phyloP scores from a whole-genome alignment of 2,329 filamentous ascomycete species.

The Xylariaceae sp. region DNA sequence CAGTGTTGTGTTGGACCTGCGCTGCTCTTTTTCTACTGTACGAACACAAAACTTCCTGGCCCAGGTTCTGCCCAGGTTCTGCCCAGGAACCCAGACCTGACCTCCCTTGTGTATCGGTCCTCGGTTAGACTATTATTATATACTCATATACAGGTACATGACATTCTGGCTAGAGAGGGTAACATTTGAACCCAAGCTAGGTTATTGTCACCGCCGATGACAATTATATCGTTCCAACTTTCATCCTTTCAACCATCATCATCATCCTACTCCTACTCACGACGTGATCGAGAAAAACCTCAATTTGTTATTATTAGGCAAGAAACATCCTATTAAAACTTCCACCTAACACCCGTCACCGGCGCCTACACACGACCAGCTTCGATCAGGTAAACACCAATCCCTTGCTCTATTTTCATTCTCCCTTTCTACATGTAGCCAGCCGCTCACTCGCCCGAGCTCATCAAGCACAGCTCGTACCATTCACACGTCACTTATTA shows the following conservation, averaged over 20 bases:
- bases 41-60: not conserved
- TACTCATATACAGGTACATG: not conserved
- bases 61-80: too few species aligned
- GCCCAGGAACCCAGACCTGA: too few species aligned
- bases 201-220: slow-evolving; percentile 21
- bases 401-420: not conserved
- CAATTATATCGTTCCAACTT: slow-evolving; percentile 3
- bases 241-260: not conserved
- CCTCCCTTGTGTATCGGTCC: too few species aligned
- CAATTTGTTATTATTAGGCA: not conserved
- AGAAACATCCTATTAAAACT: not conserved
- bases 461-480: not conserved
- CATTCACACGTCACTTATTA: not conserved
- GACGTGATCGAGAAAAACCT: not conserved
- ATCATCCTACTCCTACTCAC: too few species aligned
- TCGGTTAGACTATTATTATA: too few species aligned
- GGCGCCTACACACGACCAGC: not conserved
- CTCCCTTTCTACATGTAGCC: not conserved
- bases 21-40: not conserved
- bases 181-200: slow-evolving; percentile 1
- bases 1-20: too few species aligned
- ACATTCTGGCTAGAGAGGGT: not conserved
- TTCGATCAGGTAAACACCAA: not conserved
- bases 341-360: not conserved
- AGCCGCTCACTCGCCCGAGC: not conserved